Evolutionary conservation across 768 basidiomycete genomes (phyloP).

Genomic region (Naganishia antarctica): DNA sequence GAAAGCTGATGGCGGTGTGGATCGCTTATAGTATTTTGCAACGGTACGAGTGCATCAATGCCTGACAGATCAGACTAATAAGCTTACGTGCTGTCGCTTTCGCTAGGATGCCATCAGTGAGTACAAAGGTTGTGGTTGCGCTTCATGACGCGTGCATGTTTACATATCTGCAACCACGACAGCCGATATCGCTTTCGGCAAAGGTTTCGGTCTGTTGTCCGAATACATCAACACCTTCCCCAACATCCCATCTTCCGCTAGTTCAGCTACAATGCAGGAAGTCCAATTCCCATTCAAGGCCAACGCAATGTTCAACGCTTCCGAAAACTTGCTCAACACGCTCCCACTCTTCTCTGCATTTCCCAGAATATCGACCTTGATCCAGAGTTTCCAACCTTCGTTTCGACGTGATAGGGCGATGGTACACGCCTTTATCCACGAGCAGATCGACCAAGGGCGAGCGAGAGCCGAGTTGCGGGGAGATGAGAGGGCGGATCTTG

Average conservation of each 20-base stretch:
- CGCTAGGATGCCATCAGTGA: conserved; percentile 40
- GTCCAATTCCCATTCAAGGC: not conserved
- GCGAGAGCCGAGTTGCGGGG: conserved; percentile 28
- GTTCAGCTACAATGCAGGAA: not conserved
- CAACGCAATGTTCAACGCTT: conserved; percentile 3
- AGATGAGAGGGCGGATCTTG: conserved; percentile 34
- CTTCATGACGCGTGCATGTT: not conserved
- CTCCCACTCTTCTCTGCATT: conserved; percentile 34
- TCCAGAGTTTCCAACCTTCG: conserved; percentile 27
- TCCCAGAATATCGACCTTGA: conserved; percentile 32
- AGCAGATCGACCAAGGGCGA: conserved; percentile 28
- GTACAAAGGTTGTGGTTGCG: not conserved
- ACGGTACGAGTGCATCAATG: not conserved
- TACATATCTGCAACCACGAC: not conserved
- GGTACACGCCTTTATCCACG: conserved; percentile 31
- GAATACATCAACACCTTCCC: not conserved
- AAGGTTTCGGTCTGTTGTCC: not conserved
- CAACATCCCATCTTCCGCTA: not conserved
- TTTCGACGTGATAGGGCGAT: conserved; percentile 25
- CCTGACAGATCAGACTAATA: not conserved
- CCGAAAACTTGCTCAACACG: conserved; percentile 25
- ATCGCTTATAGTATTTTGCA: not conserved
- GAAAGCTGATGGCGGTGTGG: not conserved
- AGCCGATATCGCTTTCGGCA: conserved; percentile 19
- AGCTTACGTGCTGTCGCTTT: not conserved